A percentile compares a stretch with the other conserved stretches of the same genome.
Conservation (phyloP, 1,284 basidiomycete species). For the Moesziomyces antarcticus region DNA sequence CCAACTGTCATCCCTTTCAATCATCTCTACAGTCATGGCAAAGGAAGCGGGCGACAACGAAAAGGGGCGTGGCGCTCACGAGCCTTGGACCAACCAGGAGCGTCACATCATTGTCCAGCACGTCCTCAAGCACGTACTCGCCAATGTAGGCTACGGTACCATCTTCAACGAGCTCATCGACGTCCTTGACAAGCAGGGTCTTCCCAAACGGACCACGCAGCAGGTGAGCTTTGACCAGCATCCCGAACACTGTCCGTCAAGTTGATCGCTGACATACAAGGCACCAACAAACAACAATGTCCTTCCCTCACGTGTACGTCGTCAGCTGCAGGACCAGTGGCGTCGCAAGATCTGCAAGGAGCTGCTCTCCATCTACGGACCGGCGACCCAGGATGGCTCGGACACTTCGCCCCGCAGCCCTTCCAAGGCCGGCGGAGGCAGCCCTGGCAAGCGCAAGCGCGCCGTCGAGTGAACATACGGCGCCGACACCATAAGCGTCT, state of each 20-base stretch:
- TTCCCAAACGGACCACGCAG: neutral
- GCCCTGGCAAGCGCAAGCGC: constrained; percentile 29
- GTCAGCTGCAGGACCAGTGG: constrained; percentile 22
- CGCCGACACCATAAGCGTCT: too few relatives aligned
- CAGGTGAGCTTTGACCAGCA: constrained; percentile 7
- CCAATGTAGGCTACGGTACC: constrained; percentile 6
- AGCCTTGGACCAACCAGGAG: constrained; percentile 27
- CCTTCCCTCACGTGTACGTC: neutral
- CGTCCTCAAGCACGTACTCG: constrained; percentile 19
- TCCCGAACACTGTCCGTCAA: neutral
- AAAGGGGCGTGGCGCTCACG: constrained; percentile 5
- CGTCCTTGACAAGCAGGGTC: constrained; percentile 11
- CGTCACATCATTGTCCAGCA: constrained; percentile 25
- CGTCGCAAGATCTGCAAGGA: constrained; percentile 27
- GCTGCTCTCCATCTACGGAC: constrained; percentile 12
- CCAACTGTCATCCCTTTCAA: too few relatives aligned
- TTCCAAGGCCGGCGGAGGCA: neutral
- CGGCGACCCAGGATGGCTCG: neutral
- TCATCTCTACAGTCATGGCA: neutral
- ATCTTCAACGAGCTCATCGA: constrained; percentile 9
- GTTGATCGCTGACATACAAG: neutral
- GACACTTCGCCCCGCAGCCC: constrained; percentile 1
- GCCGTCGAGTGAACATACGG: neutral
- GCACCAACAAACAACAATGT: too few relatives aligned
- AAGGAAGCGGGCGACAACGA: constrained; percentile 1